phyloP scores from a whole-genome alignment of 139 green algal genomes.

The Pleodorina starrii region DNA sequence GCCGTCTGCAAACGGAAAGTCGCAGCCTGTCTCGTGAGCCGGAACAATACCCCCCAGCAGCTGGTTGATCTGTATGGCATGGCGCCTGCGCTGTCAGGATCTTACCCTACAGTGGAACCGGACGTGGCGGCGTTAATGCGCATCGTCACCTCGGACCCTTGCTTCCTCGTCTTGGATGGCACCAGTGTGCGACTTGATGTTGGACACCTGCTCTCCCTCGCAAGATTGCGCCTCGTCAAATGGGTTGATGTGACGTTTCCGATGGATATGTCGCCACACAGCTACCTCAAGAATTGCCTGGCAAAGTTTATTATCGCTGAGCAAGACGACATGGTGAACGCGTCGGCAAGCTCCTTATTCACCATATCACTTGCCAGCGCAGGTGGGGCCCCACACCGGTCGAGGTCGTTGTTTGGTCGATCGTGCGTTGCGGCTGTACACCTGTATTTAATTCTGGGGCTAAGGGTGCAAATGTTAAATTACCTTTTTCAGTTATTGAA shows the following conservation, averaged over 20 bases:
- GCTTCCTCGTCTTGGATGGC: background rate
- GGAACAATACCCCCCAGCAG: background rate
- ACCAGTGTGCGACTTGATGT: background rate
- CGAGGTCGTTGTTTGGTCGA: too few species aligned
- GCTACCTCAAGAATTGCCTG: slow-evolving; percentile 1
- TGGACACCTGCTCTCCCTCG: background rate
- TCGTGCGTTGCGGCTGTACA: too few species aligned
- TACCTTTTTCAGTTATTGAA: too few species aligned
- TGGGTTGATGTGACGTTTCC: background rate
- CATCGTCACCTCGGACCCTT: background rate
- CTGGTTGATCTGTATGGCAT: background rate
- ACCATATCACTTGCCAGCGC: background rate
- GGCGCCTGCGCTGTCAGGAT: background rate
- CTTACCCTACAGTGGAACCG: background rate
- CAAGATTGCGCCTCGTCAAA: background rate
- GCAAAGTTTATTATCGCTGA: slow-evolving; percentile 9
- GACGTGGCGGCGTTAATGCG: slow-evolving; percentile 7
- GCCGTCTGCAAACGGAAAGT: slow-evolving; percentile 7
- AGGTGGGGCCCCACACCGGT: background rate
- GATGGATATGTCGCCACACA: background rate
- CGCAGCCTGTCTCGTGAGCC: background rate
- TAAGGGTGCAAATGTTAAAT: too few species aligned
- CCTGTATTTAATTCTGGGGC: too few species aligned
- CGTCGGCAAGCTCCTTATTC: background rate
- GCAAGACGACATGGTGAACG: background rate